Conservation (phyloP, 2,329 filamentous ascomycete species). For the Colletotrichum euphorbiae region DNA sequence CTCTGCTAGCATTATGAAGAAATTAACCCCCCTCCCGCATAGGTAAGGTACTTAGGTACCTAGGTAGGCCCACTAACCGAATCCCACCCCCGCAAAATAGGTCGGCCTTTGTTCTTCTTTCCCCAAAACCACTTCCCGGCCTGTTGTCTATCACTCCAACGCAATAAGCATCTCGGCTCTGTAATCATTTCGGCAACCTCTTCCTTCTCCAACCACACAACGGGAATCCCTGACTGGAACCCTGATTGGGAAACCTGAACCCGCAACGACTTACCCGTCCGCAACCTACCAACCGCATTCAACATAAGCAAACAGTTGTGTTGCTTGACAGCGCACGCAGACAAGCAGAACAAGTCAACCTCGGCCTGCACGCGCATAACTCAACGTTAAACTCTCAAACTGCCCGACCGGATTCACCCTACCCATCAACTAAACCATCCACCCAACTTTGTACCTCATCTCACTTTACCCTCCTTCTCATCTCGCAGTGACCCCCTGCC, state of each 20-base stretch:
- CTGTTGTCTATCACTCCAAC: not conserved
- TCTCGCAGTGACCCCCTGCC: constrained; percentile 11
- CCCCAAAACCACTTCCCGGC: constrained; percentile 1
- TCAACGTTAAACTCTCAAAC: not conserved
- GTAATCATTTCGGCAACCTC: not conserved
- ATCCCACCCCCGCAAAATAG: constrained; percentile 38
- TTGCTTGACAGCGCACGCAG: not conserved
- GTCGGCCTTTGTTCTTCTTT: constrained; percentile 27
- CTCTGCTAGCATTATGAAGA: too few species aligned
- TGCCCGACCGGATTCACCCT: not conserved
- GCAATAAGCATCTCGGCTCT: constrained; percentile 8
- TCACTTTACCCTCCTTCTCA: not conserved
- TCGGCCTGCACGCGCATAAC: not conserved
- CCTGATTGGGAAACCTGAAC: constrained; percentile 7
- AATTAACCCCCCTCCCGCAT: too few species aligned
- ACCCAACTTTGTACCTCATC: not conserved
- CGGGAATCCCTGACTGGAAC: constrained; percentile 1
- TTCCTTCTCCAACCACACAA: constrained; percentile 7
- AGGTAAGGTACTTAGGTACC: too few species aligned
- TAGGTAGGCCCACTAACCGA: constrained; percentile 2
- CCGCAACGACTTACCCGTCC: not conserved
- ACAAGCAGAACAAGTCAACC: not conserved
- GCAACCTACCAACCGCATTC: not conserved
- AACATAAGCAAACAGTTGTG: not conserved
- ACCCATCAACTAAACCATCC: constrained; percentile 5